These are phyloP conservation scores for Escallonia herrerae DNA, from an alignment of 129 eudicot genomes.

Conservation along the genomic window DNA sequence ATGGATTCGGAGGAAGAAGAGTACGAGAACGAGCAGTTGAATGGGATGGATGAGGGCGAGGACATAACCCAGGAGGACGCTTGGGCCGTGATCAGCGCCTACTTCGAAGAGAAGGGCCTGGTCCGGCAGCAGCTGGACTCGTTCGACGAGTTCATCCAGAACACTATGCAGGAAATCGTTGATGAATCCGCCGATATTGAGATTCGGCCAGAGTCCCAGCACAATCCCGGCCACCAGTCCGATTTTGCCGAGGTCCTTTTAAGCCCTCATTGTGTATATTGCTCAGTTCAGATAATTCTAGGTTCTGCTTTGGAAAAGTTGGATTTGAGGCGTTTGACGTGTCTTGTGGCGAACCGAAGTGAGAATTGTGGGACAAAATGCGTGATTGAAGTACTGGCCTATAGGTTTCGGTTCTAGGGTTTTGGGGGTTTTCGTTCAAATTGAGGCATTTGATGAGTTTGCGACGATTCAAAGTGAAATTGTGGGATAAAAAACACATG, in stretches of 20 bases:
- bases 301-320: no score
- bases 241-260: slow-evolving; percentile 78
- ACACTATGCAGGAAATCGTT: slow-evolving; percentile 92
- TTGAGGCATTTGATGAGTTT: no score
- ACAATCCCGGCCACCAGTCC: slow-evolving; percentile 78
- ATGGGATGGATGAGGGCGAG: slow-evolving; percentile 39
- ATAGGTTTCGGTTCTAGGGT: no score
- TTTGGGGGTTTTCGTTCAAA: no score
- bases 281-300: no score
- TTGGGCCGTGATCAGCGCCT: slow-evolving; percentile 86
- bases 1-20: slow-evolving; percentile 61
- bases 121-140: slow-evolving; percentile 90
- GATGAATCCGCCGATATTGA: slow-evolving; percentile 89
- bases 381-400: no score
- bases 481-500: no score
- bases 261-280: no score
- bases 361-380: no score
- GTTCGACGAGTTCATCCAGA: slow-evolving; percentile 86
- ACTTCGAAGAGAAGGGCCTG: slow-evolving; percentile 83
- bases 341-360: no score
- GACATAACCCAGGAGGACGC: slow-evolving; percentile 94
- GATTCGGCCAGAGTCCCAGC: slow-evolving; percentile 96
- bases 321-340: no score
- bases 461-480: no score
- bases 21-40: slow-evolving; percentile 24